A percentile compares a stretch with the other conserved stretches of the same genome.
These are phyloP conservation scores for Backusella australiensis DNA, from an alignment of 192 early-diverging fungal genomes.

Conservation along the genomic window DNA sequence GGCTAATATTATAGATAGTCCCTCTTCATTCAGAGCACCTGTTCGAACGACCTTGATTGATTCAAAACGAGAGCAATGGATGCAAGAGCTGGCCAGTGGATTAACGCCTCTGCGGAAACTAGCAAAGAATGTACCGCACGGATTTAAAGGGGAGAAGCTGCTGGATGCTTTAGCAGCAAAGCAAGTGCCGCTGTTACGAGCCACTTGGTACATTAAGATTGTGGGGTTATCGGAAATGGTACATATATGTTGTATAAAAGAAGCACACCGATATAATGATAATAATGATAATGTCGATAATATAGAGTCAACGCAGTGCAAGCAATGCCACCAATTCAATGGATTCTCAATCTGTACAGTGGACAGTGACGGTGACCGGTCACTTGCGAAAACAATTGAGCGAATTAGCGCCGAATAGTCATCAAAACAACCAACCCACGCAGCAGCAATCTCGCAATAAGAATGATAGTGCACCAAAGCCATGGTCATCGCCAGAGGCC, in stretches of 20 bases:
- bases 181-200: conserved; percentile 59
- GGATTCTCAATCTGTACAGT: conserved; percentile 32
- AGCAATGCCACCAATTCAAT: conserved; percentile 16
- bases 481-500: conserved; percentile 45
- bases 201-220: conserved; percentile 72
- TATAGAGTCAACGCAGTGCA: conserved; percentile 25
- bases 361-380: conserved; percentile 44
- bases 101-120: conserved; percentile 43
- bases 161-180: conserved; percentile 52
- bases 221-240: conserved; percentile 64
- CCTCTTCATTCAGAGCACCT: conserved; percentile 46
- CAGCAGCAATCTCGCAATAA: conserved; percentile 1
- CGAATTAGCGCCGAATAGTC: conserved; percentile 28
- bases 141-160: conserved; percentile 61
- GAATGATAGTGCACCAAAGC: conserved; percentile 30
- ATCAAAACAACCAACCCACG: neutral
- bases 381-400: conserved; percentile 45
- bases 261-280: neutral
- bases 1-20: conserved; percentile 19
- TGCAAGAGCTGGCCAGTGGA: conserved; percentile 43
- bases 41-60: conserved; percentile 42
- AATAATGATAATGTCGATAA: neutral
- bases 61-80: conserved; percentile 54
- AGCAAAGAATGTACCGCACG: conserved; percentile 51
- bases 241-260: neutral